These are phyloP conservation scores for Pascua guehoae DNA, from an alignment of 1,284 basidiomycete species.

Conservation along the genomic window DNA sequence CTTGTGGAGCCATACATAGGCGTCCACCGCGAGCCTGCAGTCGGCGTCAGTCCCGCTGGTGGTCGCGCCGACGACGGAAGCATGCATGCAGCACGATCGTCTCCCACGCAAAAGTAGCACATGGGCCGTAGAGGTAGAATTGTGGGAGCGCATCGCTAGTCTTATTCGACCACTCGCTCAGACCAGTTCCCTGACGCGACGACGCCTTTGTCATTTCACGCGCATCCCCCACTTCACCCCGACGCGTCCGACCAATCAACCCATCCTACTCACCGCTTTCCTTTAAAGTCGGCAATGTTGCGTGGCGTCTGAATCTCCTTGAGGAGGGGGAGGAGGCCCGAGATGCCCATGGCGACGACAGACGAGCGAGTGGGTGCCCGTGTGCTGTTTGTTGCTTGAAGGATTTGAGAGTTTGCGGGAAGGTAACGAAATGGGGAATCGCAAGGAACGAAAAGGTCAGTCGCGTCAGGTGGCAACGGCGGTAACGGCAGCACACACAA, in stretches of 20 bases:
- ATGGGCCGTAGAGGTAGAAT: no score
- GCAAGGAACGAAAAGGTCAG: slow-evolving; percentile 6
- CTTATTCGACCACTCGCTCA: background rate
- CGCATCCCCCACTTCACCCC: background rate
- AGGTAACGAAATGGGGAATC: background rate
- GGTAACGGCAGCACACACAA: no score
- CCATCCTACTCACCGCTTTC: slow-evolving; percentile 58
- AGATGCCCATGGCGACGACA: slow-evolving; percentile 70
- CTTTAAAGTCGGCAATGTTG: slow-evolving; percentile 75
- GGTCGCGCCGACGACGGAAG: no score
- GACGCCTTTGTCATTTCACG: background rate
- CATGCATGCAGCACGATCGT: no score
- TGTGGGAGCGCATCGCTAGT: background rate
- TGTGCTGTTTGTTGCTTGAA: background rate
- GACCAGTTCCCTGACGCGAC: no score
- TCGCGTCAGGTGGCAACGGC: slow-evolving; percentile 10
- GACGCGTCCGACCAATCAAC: background rate
- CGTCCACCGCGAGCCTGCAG: slow-evolving; percentile 36
- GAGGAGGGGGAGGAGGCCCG: slow-evolving; percentile 85
- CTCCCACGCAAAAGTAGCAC: no score
- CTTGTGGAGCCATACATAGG: slow-evolving; percentile 95
- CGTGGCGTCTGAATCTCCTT: slow-evolving; percentile 79
- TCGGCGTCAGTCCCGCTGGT: background rate
- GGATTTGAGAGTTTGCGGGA: no score
- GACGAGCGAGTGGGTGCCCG: background rate